Evolutionary conservation across 2,329 filamentous ascomycete genomes (phyloP).

Genomic region (Leptoxyphium fumago): DNA sequence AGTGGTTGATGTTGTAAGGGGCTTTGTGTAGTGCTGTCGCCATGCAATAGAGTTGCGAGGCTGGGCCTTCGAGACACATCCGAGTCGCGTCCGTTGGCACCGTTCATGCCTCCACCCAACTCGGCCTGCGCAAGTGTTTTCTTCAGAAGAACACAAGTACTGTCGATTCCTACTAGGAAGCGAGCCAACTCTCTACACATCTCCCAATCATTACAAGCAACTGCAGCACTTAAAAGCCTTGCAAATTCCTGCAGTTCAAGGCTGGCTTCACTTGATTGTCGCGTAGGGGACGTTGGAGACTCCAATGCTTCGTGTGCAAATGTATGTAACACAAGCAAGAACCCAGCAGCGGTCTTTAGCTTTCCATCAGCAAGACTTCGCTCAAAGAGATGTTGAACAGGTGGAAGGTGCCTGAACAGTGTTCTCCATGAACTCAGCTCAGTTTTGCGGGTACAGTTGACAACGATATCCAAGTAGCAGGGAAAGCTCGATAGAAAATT

Average conservation of each 20-base stretch:
- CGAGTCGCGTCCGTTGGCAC: background rate
- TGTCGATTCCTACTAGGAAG: constrained; percentile 88
- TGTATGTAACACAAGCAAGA: constrained; percentile 86
- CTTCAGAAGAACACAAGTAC: constrained; percentile 63
- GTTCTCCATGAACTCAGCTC: constrained; percentile 92
- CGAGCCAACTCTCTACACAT: constrained; percentile 85
- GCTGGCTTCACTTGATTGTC: constrained; percentile 19
- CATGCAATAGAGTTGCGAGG: background rate
- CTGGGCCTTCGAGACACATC: background rate
- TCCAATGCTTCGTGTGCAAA: constrained; percentile 30
- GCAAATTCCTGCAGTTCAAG: constrained; percentile 51
- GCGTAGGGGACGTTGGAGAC: background rate
- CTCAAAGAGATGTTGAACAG: constrained; percentile 83
- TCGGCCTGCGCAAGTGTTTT: constrained; percentile 43
- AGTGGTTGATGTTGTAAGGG: background rate
- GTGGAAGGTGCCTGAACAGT: constrained; percentile 78
- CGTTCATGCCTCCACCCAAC: background rate
- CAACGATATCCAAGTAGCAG: constrained; percentile 84
- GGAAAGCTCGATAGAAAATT: constrained; percentile 43
- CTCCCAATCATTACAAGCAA: constrained; percentile 81
- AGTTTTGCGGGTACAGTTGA: constrained; percentile 94
- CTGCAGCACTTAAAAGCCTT: constrained; percentile 64
- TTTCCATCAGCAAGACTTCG: constrained; percentile 73
- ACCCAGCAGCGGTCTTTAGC: constrained; percentile 89
- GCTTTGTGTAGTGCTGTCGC: background rate